Percentiles rank a stretch among this genome's conserved stretches.
phyloP scores from a whole-genome alignment of 176 grass and related monocot species.

The Zea mays region Zm-B73-REFERENCE-NAM-5.0 NC_050097.1:184777501-184778000 shows the following conservation, averaged over 20 bases:
- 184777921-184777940: not conserved
- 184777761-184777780: not conserved
- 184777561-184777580: constrained; percentile 7
- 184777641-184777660: not conserved
- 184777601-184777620: too few relatives aligned
- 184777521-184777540: not conserved
- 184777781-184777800: constrained; percentile 3
- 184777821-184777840: constrained; percentile 8
- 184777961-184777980: not conserved
- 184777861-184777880: too few relatives aligned
- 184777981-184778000: constrained; percentile 9
- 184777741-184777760: too few relatives aligned
- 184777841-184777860: not conserved
- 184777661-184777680: constrained; percentile 16
- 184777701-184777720: not conserved
- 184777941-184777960: not conserved
- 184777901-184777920: constrained; percentile 2
- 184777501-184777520: not conserved
- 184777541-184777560: not conserved
- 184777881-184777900: not conserved
- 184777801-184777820: constrained; percentile 2
- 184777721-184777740: too few relatives aligned
- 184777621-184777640: not conserved
- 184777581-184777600: not conserved
- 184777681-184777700: too few relatives aligned